Evolutionary conservation across 2,329 filamentous ascomycete genomes (phyloP), one percentile per base, ranked within the genome.

Genomic region (Sphaerulina populicola): DNA sequence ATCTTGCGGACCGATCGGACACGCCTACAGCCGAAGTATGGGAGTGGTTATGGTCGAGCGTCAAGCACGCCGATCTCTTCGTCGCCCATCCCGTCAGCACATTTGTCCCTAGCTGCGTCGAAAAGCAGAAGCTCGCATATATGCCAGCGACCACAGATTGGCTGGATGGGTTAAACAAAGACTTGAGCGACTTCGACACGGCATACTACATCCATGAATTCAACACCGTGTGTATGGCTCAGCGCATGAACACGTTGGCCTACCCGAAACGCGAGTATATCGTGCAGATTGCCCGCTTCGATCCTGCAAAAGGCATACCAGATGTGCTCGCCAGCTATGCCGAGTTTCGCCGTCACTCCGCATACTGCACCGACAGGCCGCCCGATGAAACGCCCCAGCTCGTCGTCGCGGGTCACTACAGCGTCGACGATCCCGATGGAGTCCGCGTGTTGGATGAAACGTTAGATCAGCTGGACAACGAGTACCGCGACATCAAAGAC

Each of bases 61-160:
- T 88, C 60, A 76, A 84, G 62, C 68, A 77, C 1, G 81, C 84
- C 8, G 86, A 93, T 67, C 72, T 88, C 65, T 93, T 90, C 68
- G 84, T 93, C 68, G 88, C 84, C 60, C 87, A 93, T 60, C 87
- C 88, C 0, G 85, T 93, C 47, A 80, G 79, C 38, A 74, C 77
- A 21, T 93, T 91, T 59, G 85, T 93, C 8, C 87, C 87, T 2
- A 69, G 74, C 29, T 81, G 74, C 51, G 84, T 93, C 4, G 79
- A 82, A 1, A 69, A 68, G 1, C 73, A 82, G 47, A 85, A 79
- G 58, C 82, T 91, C 0, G 82, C 79, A 1, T 89, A 89, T 65
- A 73, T 91, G 64, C 86, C 86, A 2, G 87, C 87, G 9, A 86
- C 86, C 0, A 91, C 86, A 0, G 87, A 93, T 67, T 93, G 86